Percentiles rank a stretch among this genome's conserved stretches.
Evolutionary conservation across 768 basidiomycete genomes (phyloP).

Genomic region (Hericium erinaceus): DNA sequence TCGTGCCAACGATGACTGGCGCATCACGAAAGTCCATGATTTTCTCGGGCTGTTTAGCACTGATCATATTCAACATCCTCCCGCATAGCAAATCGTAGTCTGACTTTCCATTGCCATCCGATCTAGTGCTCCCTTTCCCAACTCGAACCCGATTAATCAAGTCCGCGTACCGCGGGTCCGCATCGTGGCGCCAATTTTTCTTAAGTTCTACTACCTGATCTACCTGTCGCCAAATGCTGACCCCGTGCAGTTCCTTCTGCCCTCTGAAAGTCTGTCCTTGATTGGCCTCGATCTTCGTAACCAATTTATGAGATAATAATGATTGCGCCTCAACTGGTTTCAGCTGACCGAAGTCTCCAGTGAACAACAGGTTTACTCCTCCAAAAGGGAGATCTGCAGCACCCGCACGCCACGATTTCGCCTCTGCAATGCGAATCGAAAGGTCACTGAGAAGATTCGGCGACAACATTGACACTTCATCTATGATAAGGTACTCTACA

Average conservation of each 20-base stretch:
- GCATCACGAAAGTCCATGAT: not conserved
- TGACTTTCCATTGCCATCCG: too few species aligned
- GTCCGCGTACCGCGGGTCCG: not conserved
- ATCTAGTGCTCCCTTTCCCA: not conserved
- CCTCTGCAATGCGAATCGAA: slow-evolving; percentile 13
- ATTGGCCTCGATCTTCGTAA: not conserved
- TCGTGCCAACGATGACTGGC: not conserved
- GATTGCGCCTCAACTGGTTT: not conserved
- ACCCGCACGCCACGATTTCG: slow-evolving; percentile 6
- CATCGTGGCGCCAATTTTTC: not conserved
- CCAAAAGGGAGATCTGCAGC: not conserved
- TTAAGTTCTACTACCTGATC: not conserved
- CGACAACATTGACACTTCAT: slow-evolving; percentile 17
- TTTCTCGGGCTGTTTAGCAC: not conserved
- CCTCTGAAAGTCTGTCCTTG: not conserved
- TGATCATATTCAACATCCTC: not conserved
- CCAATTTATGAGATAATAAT: not conserved
- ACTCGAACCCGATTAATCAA: not conserved
- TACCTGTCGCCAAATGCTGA: not conserved
- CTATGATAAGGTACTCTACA: too few species aligned
- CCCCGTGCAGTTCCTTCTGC: not conserved
- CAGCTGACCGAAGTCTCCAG: not conserved
- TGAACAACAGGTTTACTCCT: not conserved
- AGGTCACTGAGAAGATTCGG: slow-evolving; percentile 17
- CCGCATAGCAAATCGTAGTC: not conserved